Percentiles rank a stretch among this genome's conserved stretches.
Evolutionary conservation across 306 rosid genomes (phyloP).

Genomic region (Lupinus albus): DNA sequence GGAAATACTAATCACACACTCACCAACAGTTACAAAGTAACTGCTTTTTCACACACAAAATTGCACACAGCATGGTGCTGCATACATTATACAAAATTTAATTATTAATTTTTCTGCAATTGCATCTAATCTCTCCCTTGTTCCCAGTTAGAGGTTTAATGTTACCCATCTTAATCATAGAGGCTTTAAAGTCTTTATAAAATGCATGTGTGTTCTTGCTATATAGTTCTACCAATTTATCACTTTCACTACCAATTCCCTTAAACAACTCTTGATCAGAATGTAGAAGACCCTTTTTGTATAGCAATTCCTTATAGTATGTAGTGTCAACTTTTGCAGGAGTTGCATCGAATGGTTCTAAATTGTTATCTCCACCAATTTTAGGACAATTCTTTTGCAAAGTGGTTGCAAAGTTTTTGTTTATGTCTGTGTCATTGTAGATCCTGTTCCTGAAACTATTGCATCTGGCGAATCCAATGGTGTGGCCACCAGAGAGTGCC

Average conservation of each 20-base stretch:
- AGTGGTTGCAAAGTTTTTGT: constrained; percentile 2
- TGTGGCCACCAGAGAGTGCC: constrained; percentile 54
- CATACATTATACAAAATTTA: no score
- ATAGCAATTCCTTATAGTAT: constrained; percentile 34
- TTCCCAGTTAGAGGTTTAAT: constrained; percentile 40
- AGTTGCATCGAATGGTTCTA: constrained; percentile 41
- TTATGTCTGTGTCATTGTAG: no score
- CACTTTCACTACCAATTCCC: constrained; percentile 42
- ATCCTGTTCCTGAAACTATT: constrained; percentile 31
- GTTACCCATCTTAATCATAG: constrained; percentile 54
- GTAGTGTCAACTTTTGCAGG: constrained; percentile 33
- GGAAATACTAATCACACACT: no score
- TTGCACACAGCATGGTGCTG: no score
- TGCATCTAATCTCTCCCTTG: constrained; percentile 33
- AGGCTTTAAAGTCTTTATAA: constrained; percentile 40
- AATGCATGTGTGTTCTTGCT: constrained; percentile 29
- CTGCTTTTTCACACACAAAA: no score
- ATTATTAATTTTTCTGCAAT: constrained; percentile 48
- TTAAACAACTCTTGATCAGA: constrained; percentile 51
- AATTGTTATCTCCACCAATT: constrained; percentile 33
- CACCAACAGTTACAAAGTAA: no score
- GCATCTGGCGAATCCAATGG: constrained; percentile 47
- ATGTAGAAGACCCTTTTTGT: constrained; percentile 49
- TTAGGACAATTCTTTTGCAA: constrained; percentile 33
- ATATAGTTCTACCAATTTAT: constrained; percentile 39